Evolutionary conservation across 2,329 filamentous ascomycete genomes (phyloP).

Genomic region (Diplodia mutila): DNA sequence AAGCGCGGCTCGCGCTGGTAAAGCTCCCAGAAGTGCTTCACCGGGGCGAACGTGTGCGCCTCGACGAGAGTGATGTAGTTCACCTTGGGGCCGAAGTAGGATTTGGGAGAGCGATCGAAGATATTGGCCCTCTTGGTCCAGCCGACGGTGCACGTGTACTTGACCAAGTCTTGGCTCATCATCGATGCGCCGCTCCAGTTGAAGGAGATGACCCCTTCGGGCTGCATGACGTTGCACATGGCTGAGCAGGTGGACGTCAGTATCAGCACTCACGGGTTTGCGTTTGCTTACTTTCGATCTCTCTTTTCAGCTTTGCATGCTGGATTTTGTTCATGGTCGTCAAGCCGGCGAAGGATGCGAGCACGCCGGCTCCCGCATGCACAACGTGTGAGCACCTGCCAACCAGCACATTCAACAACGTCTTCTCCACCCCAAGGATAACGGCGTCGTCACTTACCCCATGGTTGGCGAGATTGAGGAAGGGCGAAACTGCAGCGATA

Average conservation of each 20-base stretch:
- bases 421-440: no score
- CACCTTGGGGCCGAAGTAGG: not conserved
- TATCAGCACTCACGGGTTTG: no score
- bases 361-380: not conserved
- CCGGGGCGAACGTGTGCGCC: not conserved
- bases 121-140: not conserved
- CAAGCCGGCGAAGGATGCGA: not conserved
- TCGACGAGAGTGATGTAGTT: not conserved
- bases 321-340: not conserved
- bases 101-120: not conserved
- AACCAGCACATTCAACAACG: not conserved
- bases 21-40: slow-evolving; percentile 5
- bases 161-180: not conserved
- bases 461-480: not conserved
- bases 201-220: not conserved
- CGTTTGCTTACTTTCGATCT: slow-evolving; percentile 1
- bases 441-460: not conserved
- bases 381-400: slow-evolving; percentile 9
- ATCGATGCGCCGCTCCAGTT: not conserved
- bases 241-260: not conserved
- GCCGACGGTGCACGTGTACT: not conserved
- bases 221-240: not conserved
- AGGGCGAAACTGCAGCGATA: not conserved
- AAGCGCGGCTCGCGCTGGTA: slow-evolving; percentile 14
- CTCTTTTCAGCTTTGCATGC: not conserved